Conservation (phyloP, 345 rosid species). For the Psidium guajava region DNA sequence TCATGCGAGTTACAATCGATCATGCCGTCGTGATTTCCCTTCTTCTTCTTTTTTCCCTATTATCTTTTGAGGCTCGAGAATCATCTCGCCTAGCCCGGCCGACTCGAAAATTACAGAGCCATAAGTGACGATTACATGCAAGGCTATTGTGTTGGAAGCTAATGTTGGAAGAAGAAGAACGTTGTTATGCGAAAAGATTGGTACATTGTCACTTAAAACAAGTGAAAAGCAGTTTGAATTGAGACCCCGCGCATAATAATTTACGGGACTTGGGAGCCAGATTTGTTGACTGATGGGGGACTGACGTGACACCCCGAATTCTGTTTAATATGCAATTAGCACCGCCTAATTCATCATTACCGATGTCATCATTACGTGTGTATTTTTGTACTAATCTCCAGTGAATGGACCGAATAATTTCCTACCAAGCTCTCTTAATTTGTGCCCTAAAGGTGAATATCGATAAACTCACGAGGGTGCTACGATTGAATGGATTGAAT, state of each 20-base stretch:
- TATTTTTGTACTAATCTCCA: background rate
- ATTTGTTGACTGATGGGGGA: background rate
- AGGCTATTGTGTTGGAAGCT: background rate
- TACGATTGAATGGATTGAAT: background rate
- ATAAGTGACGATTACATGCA: background rate
- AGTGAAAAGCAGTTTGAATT: background rate
- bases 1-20: background rate
- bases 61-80: too few species aligned
- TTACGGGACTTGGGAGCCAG: background rate
- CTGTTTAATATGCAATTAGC: background rate
- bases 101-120: background rate
- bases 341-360: background rate
- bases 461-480: background rate
- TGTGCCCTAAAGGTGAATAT: background rate
- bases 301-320: background rate
- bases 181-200: background rate
- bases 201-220: background rate
- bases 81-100: background rate
- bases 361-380: background rate
- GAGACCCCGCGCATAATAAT: background rate
- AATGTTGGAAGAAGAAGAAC: background rate
- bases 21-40: too few species aligned
- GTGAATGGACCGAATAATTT: background rate
- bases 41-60: too few species aligned
- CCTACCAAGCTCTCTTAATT: background rate